Base-by-base conservation (phyloP, 2,329 filamentous ascomycete genomes). In the Mollisiaceae sp. region DNA sequence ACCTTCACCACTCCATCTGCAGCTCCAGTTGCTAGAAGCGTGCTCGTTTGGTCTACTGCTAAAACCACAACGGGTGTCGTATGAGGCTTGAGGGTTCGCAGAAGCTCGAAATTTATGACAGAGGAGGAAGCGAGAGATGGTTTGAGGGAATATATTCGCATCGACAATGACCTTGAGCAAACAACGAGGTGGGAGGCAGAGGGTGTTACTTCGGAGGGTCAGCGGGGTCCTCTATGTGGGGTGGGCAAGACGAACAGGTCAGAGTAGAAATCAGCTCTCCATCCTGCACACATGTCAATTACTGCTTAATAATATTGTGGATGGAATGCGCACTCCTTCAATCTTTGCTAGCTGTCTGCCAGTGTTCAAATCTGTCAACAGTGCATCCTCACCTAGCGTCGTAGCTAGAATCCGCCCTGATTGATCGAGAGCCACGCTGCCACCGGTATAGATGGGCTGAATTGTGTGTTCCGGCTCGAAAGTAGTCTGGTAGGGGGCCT, bases 1-100 rank as follows among this genome's bases (percentile, higher is more conserved):
- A 99, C 90, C 78, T 99, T 99, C 73, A 98, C 92, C 0, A 91
- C 87, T 27, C 95, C 95, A 76, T 99, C 95, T 3, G 95, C 94
- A 58, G 92, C 92, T 68, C 96, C 95, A 18, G 94, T 98, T 18
- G 94, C 95, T 52, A 99, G 83, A 14, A 99, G 82, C 1, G 94
- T 97, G 74, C 94, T 91, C 1, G 94, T 97, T 62, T 87, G 85
- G 77, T 99, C 95, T 67, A 95, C 88, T 0, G 92, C 89, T 15
- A 94, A 83, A 9, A 94, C 92, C 1, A 97, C 89, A 1, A 98
- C 93, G 0, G 96, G 95, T 2, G 94, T 94, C 0, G 88, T 86
- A 76, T 98, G 95, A 8, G 95, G 93, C 77, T 97, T 97, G 38
- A 97, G 79, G 2, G 92, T 94, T 72, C 93, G 88, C 18, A 91